phyloP scores from a whole-genome alignment of 2,329 filamentous ascomycete genomes.

The Phialocephala sp. region DNA sequence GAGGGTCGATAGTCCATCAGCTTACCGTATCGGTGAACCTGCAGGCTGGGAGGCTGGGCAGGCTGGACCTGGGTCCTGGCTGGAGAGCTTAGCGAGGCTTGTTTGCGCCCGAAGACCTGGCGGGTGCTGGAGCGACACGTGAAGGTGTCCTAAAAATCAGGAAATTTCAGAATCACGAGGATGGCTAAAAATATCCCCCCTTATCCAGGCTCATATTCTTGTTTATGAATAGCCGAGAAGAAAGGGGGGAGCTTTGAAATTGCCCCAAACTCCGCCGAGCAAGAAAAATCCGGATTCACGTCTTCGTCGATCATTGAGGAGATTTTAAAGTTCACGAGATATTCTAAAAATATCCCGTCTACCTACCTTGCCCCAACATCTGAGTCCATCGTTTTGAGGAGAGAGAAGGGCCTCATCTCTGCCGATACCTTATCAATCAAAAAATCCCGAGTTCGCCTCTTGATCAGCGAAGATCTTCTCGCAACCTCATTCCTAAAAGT shows the following conservation, averaged over 20 bases:
- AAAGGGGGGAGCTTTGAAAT: not conserved
- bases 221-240: not conserved
- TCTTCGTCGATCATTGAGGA: no score
- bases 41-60: not conserved
- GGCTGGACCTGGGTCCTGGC: not conserved
- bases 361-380: no score
- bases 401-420: no score
- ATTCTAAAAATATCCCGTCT: no score
- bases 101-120: slow-evolving; percentile 4
- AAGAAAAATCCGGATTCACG: no score
- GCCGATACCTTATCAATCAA: no score
- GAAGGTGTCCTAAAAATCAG: not conserved
- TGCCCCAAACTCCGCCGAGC: no score
- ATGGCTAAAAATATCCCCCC: not conserved
- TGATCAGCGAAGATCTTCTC: not conserved
- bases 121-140: not conserved
- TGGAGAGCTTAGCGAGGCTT: slow-evolving; percentile 11
- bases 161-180: not conserved
- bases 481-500: not conserved
- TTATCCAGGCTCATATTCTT: not conserved
- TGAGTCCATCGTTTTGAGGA: no score
- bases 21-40: not conserved
- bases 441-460: no score
- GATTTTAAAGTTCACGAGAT: no score
- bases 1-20: no score